A percentile compares a stretch with the other conserved stretches of the same genome.
These are phyloP conservation scores for Mortierella polycephala DNA, from an alignment of 371 early-diverging fungal genomes.

Conservation along the genomic window DNA sequence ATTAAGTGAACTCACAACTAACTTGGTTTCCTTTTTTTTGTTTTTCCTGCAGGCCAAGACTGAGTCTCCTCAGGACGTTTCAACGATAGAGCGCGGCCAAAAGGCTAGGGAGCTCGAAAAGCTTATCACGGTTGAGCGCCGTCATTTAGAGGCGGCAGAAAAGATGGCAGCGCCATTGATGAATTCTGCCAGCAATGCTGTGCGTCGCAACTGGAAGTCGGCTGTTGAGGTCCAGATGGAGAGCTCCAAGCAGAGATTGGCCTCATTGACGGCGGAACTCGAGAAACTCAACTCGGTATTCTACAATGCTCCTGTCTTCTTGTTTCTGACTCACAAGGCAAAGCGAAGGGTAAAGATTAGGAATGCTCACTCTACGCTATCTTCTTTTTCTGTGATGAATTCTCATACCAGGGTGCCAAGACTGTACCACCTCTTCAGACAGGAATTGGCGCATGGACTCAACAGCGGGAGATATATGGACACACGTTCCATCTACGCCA, in stretches of 20 bases:
- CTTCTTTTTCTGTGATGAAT: too few species aligned
- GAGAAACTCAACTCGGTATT: constrained; percentile 43
- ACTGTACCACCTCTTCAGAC: constrained; percentile 15
- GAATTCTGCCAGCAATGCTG: constrained; percentile 37
- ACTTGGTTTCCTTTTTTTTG: neutral
- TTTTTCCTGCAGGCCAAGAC: constrained; percentile 7
- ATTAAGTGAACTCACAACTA: neutral
- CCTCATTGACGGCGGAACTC: constrained; percentile 24
- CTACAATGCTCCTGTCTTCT: too few species aligned
- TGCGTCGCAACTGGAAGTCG: constrained; percentile 50
- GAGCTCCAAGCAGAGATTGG: constrained; percentile 42
- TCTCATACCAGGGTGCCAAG: constrained; percentile 24
- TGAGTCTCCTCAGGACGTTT: constrained; percentile 30
- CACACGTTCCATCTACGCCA: constrained; percentile 44
- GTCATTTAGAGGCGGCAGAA: constrained; percentile 51
- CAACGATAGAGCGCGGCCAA: constrained; percentile 31
- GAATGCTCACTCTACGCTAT: too few species aligned
- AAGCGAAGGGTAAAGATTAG: too few species aligned
- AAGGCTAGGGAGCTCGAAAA: constrained; percentile 43
- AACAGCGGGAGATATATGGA: constrained; percentile 44
- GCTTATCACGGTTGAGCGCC: constrained; percentile 46
- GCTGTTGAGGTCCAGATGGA: constrained; percentile 53
- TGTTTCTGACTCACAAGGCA: too few species aligned
- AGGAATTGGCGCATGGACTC: constrained; percentile 20
- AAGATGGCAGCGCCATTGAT: constrained; percentile 53